A percentile compares a stretch with the other conserved stretches of the same genome.
phyloP scores from a whole-genome alignment of 768 basidiomycete species.

The Udeniomyces megalosporus region DNA sequence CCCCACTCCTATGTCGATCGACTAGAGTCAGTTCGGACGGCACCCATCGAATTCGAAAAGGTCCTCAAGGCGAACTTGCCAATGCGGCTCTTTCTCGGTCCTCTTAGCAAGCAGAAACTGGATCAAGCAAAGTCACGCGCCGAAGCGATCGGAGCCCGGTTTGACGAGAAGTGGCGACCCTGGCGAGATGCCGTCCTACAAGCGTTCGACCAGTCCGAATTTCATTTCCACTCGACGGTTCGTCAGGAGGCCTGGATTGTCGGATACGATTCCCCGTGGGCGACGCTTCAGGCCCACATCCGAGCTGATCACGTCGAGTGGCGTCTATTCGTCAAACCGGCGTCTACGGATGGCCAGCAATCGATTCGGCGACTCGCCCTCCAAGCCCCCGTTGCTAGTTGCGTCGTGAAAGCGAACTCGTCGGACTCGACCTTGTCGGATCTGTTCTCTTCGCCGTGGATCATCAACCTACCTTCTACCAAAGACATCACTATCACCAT shows the following conservation, averaged over 20 bases:
- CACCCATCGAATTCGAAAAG: slow-evolving; percentile 57
- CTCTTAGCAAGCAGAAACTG: too few relatives aligned
- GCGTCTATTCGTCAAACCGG: slow-evolving; percentile 62
- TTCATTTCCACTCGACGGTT: too few relatives aligned
- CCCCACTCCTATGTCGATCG: slow-evolving; percentile 50
- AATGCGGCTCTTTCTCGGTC: slow-evolving; percentile 58
- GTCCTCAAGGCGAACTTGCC: slow-evolving; percentile 64
- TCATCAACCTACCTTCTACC: slow-evolving; percentile 54
- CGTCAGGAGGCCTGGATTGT: too few relatives aligned
- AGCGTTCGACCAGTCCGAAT: too few relatives aligned
- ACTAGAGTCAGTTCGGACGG: slow-evolving; percentile 42
- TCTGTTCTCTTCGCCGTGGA: slow-evolving; percentile 45
- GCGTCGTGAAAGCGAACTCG: too few relatives aligned
- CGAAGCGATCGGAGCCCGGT: too few relatives aligned
- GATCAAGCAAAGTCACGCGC: too few relatives aligned
- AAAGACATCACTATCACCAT: slow-evolving; percentile 46
- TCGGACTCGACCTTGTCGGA: slow-evolving; percentile 30
- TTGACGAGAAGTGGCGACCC: too few relatives aligned
- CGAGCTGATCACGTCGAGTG: slow-evolving; percentile 70
- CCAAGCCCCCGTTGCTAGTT: slow-evolving; percentile 58
- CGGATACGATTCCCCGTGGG: too few relatives aligned
- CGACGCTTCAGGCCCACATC: too few relatives aligned
- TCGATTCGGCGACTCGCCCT: slow-evolving; percentile 60
- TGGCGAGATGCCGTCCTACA: too few relatives aligned
- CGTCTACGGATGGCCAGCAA: slow-evolving; percentile 53